These are phyloP conservation scores for Hordeum marinum DNA, from an alignment of 176 grass and related monocot genomes.

Conservation along the genomic window DNA sequence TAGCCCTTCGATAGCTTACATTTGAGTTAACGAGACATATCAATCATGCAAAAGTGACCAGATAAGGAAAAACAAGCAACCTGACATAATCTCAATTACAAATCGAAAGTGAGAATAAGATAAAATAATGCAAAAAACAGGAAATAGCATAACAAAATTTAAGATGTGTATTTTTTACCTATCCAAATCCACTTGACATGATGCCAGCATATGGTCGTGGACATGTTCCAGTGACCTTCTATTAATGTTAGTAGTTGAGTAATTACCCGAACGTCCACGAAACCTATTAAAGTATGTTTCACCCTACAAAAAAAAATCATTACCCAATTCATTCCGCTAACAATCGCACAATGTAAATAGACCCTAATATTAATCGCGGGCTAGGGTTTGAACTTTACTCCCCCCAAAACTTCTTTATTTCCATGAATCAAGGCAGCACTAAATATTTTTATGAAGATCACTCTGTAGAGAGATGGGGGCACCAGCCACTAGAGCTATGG, in stretches of 20 bases:
- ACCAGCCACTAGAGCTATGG: too few relatives aligned
- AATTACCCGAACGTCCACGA: slow-evolving; percentile 94
- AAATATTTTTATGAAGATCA: not conserved
- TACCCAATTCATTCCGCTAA: slow-evolving; percentile 13
- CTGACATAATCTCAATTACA: too few relatives aligned
- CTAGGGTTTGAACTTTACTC: slow-evolving; percentile 46
- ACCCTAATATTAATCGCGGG: slow-evolving; percentile 12
- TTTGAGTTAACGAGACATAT: too few relatives aligned
- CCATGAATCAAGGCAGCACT: slow-evolving; percentile 93
- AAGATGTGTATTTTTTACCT: too few relatives aligned
- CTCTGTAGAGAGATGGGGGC: too few relatives aligned
- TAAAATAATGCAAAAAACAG: too few relatives aligned
- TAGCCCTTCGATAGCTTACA: too few relatives aligned
- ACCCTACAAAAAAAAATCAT: slow-evolving; percentile 60
- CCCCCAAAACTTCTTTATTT: slow-evolving; percentile 70
- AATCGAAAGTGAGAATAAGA: too few relatives aligned
- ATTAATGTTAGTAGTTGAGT: slow-evolving; percentile 91
- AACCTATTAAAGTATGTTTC: slow-evolving; percentile 95
- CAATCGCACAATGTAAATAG: slow-evolving; percentile 17
- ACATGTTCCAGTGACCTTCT: slow-evolving; percentile 82
- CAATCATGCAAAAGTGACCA: too few relatives aligned
- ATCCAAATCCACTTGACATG: slow-evolving; percentile 78
- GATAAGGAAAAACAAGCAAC: slow-evolving; percentile 20
- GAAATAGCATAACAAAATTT: too few relatives aligned
- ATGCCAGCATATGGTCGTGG: slow-evolving; percentile 88